These are phyloP conservation scores for Exutisphaerella laricina DNA, from an alignment of 2,329 filamentous ascomycete genomes.

Conservation along the genomic window DNA sequence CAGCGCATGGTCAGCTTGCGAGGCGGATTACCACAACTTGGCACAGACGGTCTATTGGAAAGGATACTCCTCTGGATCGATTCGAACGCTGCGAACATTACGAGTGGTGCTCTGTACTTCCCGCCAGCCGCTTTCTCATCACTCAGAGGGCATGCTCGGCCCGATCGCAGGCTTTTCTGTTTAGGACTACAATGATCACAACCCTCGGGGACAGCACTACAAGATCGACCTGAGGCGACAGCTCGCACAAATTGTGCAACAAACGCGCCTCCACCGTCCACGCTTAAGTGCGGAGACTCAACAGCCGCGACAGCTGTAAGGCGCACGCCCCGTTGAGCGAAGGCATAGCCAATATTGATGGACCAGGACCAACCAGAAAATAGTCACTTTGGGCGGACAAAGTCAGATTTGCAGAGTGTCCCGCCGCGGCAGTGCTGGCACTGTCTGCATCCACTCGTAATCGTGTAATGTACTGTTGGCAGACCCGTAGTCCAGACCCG, in stretches of 20 bases:
- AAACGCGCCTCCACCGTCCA: no score
- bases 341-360: no score
- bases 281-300: neutral
- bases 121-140: slow-evolving; percentile 19
- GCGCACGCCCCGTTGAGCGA: neutral
- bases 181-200: slow-evolving; percentile 12
- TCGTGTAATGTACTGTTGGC: slow-evolving; percentile 10
- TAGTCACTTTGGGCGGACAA: slow-evolving; percentile 3
- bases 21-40: slow-evolving; percentile 42
- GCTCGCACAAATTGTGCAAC: no score
- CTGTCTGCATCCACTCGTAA: slow-evolving; percentile 11
- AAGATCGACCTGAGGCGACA: neutral
- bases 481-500: no score
- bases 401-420: neutral
- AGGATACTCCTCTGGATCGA: slow-evolving; percentile 49
- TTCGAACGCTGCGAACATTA: slow-evolving; percentile 27
- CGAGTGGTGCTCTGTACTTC: slow-evolving; percentile 27
- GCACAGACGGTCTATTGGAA: slow-evolving; percentile 43
- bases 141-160: slow-evolving; percentile 14
- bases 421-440: slow-evolving; percentile 13
- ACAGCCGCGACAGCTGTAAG: no score
- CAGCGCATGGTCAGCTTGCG: slow-evolving; percentile 40
- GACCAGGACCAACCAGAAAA: neutral
- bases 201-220: neutral
- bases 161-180: slow-evolving; percentile 19